These are phyloP conservation scores for Eucalyptus polybractea DNA, from an alignment of 345 rosid genomes.

Conservation along the genomic window DNA sequence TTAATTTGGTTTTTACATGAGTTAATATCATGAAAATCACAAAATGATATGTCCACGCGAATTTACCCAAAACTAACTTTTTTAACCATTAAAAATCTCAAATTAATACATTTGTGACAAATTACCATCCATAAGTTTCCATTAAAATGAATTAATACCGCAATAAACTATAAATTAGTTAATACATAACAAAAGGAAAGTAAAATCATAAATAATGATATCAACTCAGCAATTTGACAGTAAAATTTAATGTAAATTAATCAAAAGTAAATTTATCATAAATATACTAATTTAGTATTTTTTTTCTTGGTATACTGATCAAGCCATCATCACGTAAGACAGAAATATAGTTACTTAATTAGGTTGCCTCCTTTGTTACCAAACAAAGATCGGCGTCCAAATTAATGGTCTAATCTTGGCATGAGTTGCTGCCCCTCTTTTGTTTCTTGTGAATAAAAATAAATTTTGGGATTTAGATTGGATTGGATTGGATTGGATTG, in stretches of 20 bases:
- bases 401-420: not conserved
- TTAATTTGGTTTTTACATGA: no score
- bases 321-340: not conserved
- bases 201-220: no score
- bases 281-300: accelerated
- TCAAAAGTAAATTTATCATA: accelerated
- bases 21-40: no score
- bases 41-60: accelerated
- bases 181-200: no score
- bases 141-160: no score
- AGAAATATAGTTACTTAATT: not conserved
- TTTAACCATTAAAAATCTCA: no score
- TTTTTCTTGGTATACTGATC: accelerated
- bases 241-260: no score
- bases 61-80: no score
- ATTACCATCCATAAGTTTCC: no score
- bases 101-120: no score
- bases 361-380: not conserved
- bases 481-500: not conserved
- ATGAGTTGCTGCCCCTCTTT: not conserved
- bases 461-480: not conserved
- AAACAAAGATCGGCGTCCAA: not conserved
- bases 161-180: no score
- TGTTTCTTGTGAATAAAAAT: no score
- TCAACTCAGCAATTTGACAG: accelerated